Base-by-base conservation (phyloP, 371 early-diverging fungal species). In the Gilbertella persicaria region DNA sequence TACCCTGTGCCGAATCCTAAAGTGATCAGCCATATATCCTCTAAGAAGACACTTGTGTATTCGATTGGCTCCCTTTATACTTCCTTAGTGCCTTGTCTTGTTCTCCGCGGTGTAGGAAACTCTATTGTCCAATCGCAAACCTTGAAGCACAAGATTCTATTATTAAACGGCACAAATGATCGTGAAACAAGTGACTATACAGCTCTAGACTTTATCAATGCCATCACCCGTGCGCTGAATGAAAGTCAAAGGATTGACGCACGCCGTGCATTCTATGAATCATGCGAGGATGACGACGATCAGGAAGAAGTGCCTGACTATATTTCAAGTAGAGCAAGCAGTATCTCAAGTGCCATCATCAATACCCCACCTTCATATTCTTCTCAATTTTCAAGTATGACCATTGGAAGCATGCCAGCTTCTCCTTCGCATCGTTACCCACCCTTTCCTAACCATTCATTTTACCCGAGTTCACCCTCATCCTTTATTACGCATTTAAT, bases 21-120 rank as follows among this genome's bases (percentile, higher is more conserved):
- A 53, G 71, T 86, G n/a, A 66, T 80, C 10, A 62, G 55, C 13
- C 77, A 82, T 7, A 50, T 90, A 16, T 69, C 69, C 4, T 62
- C 67, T n/a, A 81, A 83, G 58, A 59, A 71, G 19, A 76, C 81
- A 0, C 50, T 90, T 10, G 59, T 88, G 8, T 90, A 86, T 45
- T 81, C 86, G 8, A 87, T 86, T 42, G 90, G 90, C 0, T 87
- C 88, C 2, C 63, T 90, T 7, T 90, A 87, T 51, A 90, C 90
- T 10, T 85, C 86, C 3, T 72, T 90, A 23, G 67, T 87, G 3
- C 90, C 90, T 2, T 85, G 85, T 52, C 65, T 90, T 13, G 73
- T 88, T 21, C 68, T 90, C 10, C 83, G 84, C 21, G 79, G 79
- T 19, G 81, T 86, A 4, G 90, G 88, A 2, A 78, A 84, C 23